Conservation (phyloP, 768 basidiomycete genomes). For the Serendipita vermifera region DNA sequence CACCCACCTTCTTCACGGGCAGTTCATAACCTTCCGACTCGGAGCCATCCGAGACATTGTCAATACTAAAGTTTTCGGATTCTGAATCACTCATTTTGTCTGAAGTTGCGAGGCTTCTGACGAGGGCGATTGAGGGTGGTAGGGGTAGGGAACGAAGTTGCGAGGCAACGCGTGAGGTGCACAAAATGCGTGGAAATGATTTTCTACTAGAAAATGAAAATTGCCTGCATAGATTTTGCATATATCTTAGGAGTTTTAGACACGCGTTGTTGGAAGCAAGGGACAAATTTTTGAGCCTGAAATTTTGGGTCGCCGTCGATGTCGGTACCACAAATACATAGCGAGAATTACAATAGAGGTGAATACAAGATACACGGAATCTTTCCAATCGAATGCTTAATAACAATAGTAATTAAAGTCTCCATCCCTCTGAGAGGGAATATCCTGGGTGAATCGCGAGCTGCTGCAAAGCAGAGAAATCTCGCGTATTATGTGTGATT, state of each 20-base stretch:
- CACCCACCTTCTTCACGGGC: conserved; percentile 24
- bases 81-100: conserved; percentile 58
- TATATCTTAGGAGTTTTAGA: neutral
- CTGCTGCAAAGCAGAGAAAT: neutral
- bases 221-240: neutral
- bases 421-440: too few relatives aligned
- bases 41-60: conserved; percentile 35
- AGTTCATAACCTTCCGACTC: conserved; percentile 62
- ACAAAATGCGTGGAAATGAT: neutral
- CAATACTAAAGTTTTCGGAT: conserved; percentile 52
- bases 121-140: neutral
- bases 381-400: neutral
- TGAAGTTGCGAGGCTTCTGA: neutral
- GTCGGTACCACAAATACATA: too few relatives aligned
- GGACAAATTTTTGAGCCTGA: neutral
- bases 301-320: too few relatives aligned
- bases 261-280: neutral
- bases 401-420: neutral
- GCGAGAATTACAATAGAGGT: neutral
- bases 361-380: neutral
- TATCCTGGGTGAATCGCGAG: too few relatives aligned
- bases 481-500: neutral
- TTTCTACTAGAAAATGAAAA: neutral
- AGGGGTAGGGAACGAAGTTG: neutral
- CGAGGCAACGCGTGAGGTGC: neutral